Percentiles rank a stretch among this genome's conserved stretches.
Evolutionary conservation across 1,284 basidiomycete species (phyloP).

Genomic region (Apiotrichum domesticum): DNA sequence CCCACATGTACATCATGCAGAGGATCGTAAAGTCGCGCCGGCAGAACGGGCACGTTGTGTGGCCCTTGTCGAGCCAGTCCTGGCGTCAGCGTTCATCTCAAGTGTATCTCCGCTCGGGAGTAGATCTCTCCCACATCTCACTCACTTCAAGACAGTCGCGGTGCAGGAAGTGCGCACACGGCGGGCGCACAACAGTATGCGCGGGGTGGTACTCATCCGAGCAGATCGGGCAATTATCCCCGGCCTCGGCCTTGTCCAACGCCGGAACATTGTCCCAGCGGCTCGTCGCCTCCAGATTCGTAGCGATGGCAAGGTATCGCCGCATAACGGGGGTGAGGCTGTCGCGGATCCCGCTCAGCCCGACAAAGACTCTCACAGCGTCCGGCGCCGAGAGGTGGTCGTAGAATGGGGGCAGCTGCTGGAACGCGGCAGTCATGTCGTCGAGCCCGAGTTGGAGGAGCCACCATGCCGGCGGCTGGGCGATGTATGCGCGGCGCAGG

Average conservation of each 20-base stretch:
- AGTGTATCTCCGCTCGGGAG: no score
- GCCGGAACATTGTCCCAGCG: constrained; percentile 1
- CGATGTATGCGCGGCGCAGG: constrained; percentile 1
- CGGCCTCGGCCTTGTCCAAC: not conserved
- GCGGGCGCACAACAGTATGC: not conserved
- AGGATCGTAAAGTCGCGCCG: constrained; percentile 3
- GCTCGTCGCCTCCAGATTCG: not conserved
- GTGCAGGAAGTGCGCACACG: not conserved
- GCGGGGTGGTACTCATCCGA: not conserved
- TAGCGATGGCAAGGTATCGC: not conserved
- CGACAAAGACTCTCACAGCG: not conserved
- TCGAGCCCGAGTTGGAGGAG: not conserved
- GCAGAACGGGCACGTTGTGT: constrained; percentile 1
- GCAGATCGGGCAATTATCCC: not conserved
- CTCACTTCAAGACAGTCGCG: constrained; percentile 1
- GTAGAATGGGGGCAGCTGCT: constrained; percentile 3
- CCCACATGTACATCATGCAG: constrained; percentile 6
- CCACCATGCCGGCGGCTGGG: constrained; percentile 3
- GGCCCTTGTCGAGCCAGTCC: constrained; percentile 3
- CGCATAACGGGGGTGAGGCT: constrained; percentile 1
- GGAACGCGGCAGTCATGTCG: constrained; percentile 1
- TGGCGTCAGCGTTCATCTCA: not conserved
- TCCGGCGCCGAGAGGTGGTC: not conserved
- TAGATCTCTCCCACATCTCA: not conserved
- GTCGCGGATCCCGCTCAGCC: not conserved